Base-by-base conservation (phyloP, 768 basidiomycete species). In the Boletus tomentosulus region DNA sequence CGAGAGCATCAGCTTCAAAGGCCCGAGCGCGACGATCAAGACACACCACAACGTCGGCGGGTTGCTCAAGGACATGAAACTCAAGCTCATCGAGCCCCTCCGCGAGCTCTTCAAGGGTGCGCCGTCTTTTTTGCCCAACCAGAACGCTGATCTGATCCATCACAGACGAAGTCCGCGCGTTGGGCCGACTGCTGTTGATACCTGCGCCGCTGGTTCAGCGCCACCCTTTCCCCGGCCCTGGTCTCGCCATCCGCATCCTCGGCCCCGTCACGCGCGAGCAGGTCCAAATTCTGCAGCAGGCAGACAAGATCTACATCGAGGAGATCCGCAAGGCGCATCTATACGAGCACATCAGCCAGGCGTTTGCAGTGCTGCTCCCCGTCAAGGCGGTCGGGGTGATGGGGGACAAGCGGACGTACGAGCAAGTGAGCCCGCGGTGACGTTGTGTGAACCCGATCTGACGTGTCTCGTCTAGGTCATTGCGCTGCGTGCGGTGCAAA, bases 31-130 rank as follows among this genome's bases (percentile, higher is more conserved):
- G 37, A 98, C 96, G 10, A 99, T 99, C 79, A 99, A 99, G 79
- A 98, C 97, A 3, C 97, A 99, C 70, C 97, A 98, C 71, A 99
- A 99, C 61, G 97, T 98, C 60, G 97, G 97, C 28, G 96, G 96
- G 3, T 76, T 99, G 48, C 78, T 98, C 56, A 90, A 89, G 67
- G 88, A 98, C 73, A 99, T 98, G 97, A 97, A 93, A 71, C 81
- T 99, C 63, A 98, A 98, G 76, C 80, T 99, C 47, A 98, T 99
- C 60, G 97, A 99, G 74, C 97, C 97, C 19, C 75, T 99, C 35
- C 81, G 97, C 34, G 97, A 98, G 75, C 78, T 99, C 16, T 99
- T 99, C 84, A 98, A 99, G 78, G 97, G 96, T 92, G 60, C 24
- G 76, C 67, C 24, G 46, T 33, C 10, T 6, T 22, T 9, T 31